Evolutionary conservation across 2,329 filamentous ascomycete genomes (phyloP), one percentile per base, ranked within the genome.

Genomic region (Cladosporium sp.): DNA sequence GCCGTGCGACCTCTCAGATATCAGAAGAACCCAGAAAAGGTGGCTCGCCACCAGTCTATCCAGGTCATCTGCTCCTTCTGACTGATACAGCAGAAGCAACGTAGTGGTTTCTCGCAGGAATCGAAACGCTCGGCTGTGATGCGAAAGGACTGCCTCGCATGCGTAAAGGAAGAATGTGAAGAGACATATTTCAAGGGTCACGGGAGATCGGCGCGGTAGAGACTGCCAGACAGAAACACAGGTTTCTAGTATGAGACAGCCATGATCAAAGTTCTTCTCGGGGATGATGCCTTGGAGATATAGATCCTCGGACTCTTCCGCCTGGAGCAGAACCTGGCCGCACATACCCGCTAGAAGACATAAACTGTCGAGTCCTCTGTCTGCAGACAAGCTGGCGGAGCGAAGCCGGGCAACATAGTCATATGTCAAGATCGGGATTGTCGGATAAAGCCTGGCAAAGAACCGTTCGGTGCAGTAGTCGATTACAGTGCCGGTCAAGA

Each of bases 161-260:
- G 45, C 37, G 13, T 48, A 48, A 13, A 48, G 37, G 27, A 48
- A 48, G 18, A 41, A 48, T 12, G 44, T 39, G 36, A 47, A 47
- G 9, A 47, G 44, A 30, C 44, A 47, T 18, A 47, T 12, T 18
- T 47, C 34, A 17, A 47, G 8, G 11, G 22, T 48, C 2, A 48
- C 37, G 2, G 37, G 24, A 9, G 44, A 30, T 8, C 39, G 44
- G 12, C 44, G 36, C 9, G 44, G 36, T 6, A 32, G 24, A n/a
- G 20, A 40, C 17, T 47, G 44, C 44, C 44, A 47, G 12, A 32
- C 44, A 5, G 36, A 29, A 3, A 47, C 44, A 3, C 32, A 22
- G 3, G 44, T 47, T 22, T 40, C 44, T 9, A 47, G 34, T 11
- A 47, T 19, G 15, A 40, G 22, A 13, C 44, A 24, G 11, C 44